Conservation (phyloP, 73 alveolate genomes). For the Tetrahymena thermophila region DNA sequence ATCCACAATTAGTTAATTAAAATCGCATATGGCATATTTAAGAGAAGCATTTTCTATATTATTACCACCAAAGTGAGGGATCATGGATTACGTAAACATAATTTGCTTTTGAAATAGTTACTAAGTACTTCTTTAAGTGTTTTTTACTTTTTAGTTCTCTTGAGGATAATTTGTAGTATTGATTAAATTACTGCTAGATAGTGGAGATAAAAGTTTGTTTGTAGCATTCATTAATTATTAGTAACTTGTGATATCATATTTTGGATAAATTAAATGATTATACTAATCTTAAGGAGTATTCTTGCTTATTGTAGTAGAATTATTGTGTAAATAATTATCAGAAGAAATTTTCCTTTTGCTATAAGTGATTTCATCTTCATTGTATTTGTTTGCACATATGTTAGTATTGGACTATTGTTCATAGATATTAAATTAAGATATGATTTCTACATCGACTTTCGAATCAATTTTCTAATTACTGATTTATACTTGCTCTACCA, state of each 20-base stretch:
- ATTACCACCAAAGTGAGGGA: background rate
- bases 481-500: no score
- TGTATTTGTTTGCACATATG: no score
- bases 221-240: background rate
- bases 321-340: no score
- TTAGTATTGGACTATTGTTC: no score
- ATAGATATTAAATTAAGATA: no score
- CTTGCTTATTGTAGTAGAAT: background rate
- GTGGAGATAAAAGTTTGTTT: background rate
- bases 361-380: background rate
- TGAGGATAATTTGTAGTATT: background rate
- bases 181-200: background rate
- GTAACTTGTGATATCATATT: background rate
- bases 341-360: no score
- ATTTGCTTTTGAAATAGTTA: no score
- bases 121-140: background rate
- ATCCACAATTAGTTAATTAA: background rate
- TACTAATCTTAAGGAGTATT: background rate
- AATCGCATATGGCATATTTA: background rate
- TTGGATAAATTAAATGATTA: no score
- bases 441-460: no score
- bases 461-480: no score
- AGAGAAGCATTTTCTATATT: background rate
- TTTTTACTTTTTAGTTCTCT: background rate
- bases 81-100: background rate